Percentiles rank a stretch among this genome's conserved stretches.
phyloP scores from a whole-genome alignment of 192 early-diverging fungal species.

The Piromyces sp. region DNA sequence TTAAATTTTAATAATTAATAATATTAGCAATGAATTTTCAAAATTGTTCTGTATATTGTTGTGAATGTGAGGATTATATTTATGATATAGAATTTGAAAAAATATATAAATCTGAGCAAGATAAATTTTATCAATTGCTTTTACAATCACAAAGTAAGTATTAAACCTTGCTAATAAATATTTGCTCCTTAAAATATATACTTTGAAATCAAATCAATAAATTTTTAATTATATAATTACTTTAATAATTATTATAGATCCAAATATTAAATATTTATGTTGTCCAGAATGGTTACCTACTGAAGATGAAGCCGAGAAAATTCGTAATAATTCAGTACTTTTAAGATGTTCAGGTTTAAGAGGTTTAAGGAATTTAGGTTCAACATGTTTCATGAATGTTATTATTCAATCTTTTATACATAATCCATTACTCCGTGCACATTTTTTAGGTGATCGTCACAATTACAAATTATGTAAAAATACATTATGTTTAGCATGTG shows the following conservation, averaged over 20 bases:
- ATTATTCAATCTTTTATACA: conserved; percentile 81
- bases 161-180: too few relatives aligned
- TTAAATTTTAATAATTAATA: conserved; percentile 1
- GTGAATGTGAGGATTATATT: conserved; percentile 64
- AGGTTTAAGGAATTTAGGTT: conserved; percentile 82
- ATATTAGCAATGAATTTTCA: conserved; percentile 56
- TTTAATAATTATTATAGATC: conserved; percentile 12
- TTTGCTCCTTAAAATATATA: too few relatives aligned
- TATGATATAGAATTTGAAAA: conserved; percentile 57
- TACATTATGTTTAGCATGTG: conserved; percentile 72
- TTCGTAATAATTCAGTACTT: conserved; percentile 13
- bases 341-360: conserved; percentile 43
- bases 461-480: conserved; percentile 36
- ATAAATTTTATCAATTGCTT: conserved; percentile 17
- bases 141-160: conserved; percentile 11
- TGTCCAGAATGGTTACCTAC: conserved; percentile 39
- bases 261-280: conserved; percentile 19
- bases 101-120: conserved; percentile 17
- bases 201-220: too few relatives aligned
- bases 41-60: conserved; percentile 49
- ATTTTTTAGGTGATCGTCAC: conserved; percentile 86
- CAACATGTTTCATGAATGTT: conserved; percentile 91
- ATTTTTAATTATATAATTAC: background rate
- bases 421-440: conserved; percentile 74
- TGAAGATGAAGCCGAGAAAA: conserved; percentile 24